Conservation (phyloP, 1,139 yeast species). For the Suhomyces taliae region DNA sequence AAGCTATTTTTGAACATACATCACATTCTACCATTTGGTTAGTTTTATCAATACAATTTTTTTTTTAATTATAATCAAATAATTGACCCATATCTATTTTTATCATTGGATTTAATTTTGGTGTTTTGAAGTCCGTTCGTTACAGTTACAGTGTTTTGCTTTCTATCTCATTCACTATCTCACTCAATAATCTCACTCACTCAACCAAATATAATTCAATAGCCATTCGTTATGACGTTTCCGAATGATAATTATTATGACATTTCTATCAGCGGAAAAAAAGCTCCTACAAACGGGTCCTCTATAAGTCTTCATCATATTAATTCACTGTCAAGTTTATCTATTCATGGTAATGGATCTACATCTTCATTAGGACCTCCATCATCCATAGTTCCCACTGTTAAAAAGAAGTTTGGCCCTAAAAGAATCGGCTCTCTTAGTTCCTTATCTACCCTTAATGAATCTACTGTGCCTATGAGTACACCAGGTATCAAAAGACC, state of each 20-base stretch:
- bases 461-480: constrained; percentile 7
- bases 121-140: no score
- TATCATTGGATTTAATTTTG: no score
- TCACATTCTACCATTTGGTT: no score
- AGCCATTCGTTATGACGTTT: constrained; percentile 12
- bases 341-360: constrained; percentile 8
- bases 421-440: constrained; percentile 31
- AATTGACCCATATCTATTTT: no score
- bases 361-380: constrained; percentile 7
- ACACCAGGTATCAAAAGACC: constrained; percentile 32
- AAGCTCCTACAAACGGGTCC: neutral
- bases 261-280: constrained; percentile 20
- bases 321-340: constrained; percentile 7
- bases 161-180: neutral
- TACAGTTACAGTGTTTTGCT: no score
- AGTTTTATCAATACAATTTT: no score
- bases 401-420: constrained; percentile 16
- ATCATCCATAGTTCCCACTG: constrained; percentile 2
- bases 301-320: constrained; percentile 5
- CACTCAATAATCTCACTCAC: neutral
- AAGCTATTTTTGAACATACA: no score
- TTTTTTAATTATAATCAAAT: no score
- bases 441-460: constrained; percentile 25
- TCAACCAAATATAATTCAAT: constrained; percentile 7
- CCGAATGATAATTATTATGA: constrained; percentile 32